Evolutionary conservation across 2,329 filamentous ascomycete species (phyloP).

Genomic region (Diaporthe helianthi): DNA sequence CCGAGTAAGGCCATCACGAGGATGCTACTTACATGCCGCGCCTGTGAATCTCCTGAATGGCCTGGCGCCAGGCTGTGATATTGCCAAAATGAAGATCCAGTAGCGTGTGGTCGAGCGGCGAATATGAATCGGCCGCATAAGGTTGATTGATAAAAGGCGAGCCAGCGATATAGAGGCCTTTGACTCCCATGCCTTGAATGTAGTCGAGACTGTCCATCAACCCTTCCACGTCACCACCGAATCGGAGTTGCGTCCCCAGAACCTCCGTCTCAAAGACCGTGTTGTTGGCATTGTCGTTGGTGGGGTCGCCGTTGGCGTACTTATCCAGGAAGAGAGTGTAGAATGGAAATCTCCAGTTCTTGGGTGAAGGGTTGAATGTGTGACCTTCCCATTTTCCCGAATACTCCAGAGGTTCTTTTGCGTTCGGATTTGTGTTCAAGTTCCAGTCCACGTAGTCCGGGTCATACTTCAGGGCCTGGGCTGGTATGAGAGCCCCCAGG

Average conservation of each 20-base stretch:
- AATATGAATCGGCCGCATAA: slow-evolving; percentile 68
- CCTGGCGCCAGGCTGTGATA: slow-evolving; percentile 62
- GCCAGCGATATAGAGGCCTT: slow-evolving; percentile 67
- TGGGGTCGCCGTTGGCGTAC: slow-evolving; percentile 69
- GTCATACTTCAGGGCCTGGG: slow-evolving; percentile 33
- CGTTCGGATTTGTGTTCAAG: slow-evolving; percentile 51
- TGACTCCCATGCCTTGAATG: slow-evolving; percentile 69
- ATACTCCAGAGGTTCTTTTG: slow-evolving; percentile 59
- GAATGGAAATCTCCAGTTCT: slow-evolving; percentile 68
- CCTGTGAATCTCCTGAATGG: slow-evolving; percentile 65
- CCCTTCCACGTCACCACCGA: slow-evolving; percentile 66
- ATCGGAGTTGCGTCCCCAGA: slow-evolving; percentile 66
- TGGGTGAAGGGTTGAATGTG: slow-evolving; percentile 58
- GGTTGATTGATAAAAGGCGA: slow-evolving; percentile 69
- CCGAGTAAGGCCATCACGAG: neutral
- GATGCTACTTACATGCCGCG: slow-evolving; percentile 65
- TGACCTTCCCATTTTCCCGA: slow-evolving; percentile 60
- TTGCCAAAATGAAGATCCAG: slow-evolving; percentile 68
- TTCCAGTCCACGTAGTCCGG: slow-evolving; percentile 35
- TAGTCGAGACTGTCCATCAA: slow-evolving; percentile 68
- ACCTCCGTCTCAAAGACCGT: slow-evolving; percentile 67
- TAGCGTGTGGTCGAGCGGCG: slow-evolving; percentile 65
- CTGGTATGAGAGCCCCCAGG: slow-evolving; percentile 29
- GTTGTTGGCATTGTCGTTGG: slow-evolving; percentile 68
- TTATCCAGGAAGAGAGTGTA: slow-evolving; percentile 70